Evolutionary conservation across 495 filamentous ascomycete genomes (phyloP), one percentile per base, ranked within the genome.

Genomic region (Neurospora sp.): DNA sequence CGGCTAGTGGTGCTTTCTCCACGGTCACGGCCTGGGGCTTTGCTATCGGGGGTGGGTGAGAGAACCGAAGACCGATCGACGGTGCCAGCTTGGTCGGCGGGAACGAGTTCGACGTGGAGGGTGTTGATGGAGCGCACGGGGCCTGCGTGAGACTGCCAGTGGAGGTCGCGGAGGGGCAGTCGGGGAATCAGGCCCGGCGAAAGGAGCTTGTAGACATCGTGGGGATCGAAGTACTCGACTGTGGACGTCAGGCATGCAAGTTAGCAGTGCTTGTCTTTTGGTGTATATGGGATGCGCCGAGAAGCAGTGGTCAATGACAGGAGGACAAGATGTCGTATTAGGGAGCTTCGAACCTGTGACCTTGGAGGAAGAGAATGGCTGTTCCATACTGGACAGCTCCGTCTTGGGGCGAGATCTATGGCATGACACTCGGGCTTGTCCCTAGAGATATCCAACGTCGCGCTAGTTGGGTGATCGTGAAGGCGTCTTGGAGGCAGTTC

Each of bases 61-160:
- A 82, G 76, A 71, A 82, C 72, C 69, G 75, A 73, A 27, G 84
- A 81, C 39, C 72, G 75, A 69, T 82, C 78, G 70, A 78, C 77
- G 31, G 27, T 2, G 31, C 54, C 54, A 18, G 54, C 54, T 66
- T 66, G 54, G 42, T 80, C 83, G 41, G 85, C 86, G 4, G 91
- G 90, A 14, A 94, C 85, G 74, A 98, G 90, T 69, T 96, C 94
- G 77, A 98, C 88, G 77, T 97, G 93, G 46, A 99, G 89, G 66
- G 94, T 93, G 78, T 92, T 90, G 81, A 99, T 98, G 37, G 95
- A 97, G 70, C 96, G 90, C 46, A 97, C 84, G 11, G 96, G 95
- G 11, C 96, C 91, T 37, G 90, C 90, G 69, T 96, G 92, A 8
- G 96, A 97, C 81, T 97, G 96, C 96, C 96, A 99, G 79, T 98